Evolutionary conservation across 352 stramenopile species (phyloP), one percentile per base, ranked within the genome.

Genomic region (Peronospora farinosa): DNA sequence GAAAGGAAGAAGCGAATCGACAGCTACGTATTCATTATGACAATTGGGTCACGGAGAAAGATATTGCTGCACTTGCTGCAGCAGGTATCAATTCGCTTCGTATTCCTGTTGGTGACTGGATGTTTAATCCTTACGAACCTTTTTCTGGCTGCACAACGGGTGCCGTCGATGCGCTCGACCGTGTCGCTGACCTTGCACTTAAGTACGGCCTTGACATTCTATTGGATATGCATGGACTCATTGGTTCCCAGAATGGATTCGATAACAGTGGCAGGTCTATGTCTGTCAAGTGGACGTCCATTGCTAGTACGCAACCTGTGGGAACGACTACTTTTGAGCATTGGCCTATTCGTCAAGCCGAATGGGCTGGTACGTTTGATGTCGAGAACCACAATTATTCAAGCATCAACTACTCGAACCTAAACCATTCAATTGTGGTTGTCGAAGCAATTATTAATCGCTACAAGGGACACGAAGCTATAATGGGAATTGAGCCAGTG

Each of bases 231-330:
- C 95, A 98, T 70, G 86, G 87, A 5, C 63, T 94, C 40, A 87
- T 95, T 37, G 91, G 85, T 28, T 96, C 81, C 31, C 92, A 98
- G 73, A 98, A 98, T 69, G 95, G 93, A 21, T 97, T 98, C 61
- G 95, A 98, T 67, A 98, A 98, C 71, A 95, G 79, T 30, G 95
- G 95, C 16, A 78, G 82, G 51, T 74, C 86, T 21, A 65, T 84
- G 31, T 73, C 86, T 2, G 87, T 97, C 57, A 77, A 95, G 63
- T 98, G 92, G 92, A 89, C 80, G 42, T 90, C 79, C 5, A 72
- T 87, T 55, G 79, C 79, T 10, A 86, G 74, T 47, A 90, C 79
- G 38, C 74, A 86, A 41, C 87, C 84, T 10, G 74, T 89, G 28
- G 78, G 77, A 35, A 78, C 89, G 13, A 89, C 82, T n/a, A 96